Conservation (phyloP, 768 basidiomycete species). For the Pisolithus marmoratus region DNA sequence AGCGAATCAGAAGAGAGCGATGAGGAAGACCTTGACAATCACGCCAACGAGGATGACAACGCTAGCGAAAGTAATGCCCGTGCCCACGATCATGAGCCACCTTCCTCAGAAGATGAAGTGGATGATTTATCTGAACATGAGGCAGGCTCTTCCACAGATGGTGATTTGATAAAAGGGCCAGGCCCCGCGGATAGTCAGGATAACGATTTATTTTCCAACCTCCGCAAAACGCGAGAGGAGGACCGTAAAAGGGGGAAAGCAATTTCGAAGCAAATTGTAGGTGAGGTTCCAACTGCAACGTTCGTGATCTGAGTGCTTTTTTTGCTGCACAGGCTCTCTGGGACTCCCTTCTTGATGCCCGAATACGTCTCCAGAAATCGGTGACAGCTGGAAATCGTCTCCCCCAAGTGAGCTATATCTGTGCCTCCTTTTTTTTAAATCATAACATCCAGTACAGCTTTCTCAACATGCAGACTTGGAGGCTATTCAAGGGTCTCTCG, state of each 20-base stretch:
- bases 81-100: constrained; percentile 12
- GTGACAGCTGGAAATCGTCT: constrained; percentile 59
- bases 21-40: constrained; percentile 12
- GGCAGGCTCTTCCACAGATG: constrained; percentile 6
- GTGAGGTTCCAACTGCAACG: constrained; percentile 20
- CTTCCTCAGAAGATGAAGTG: constrained; percentile 6
- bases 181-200: constrained; percentile 2
- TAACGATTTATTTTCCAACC: constrained; percentile 44
- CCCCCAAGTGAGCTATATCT: constrained; percentile 44
- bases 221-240: constrained; percentile 57
- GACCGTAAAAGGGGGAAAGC: constrained; percentile 81
- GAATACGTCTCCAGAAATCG: constrained; percentile 88
- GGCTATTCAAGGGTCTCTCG: constrained; percentile 41
- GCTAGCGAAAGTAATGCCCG: constrained; percentile 1
- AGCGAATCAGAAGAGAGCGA: constrained; percentile 22
- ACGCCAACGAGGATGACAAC: constrained; percentile 14
- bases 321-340: constrained; percentile 56
- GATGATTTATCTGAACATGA: constrained; percentile 11
- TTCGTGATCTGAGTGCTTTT: constrained; percentile 5
- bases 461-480: constrained; percentile 23
- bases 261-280: constrained; percentile 75
- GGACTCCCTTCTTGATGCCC: constrained; percentile 84
- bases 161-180: constrained; percentile 10
- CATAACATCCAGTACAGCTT: constrained; percentile 25
- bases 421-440: not conserved